Percentiles rank a stretch among this genome's conserved stretches.
Conservation (phyloP, 1,284 basidiomycete genomes). For the Laetiporus sulphureus region DNA sequence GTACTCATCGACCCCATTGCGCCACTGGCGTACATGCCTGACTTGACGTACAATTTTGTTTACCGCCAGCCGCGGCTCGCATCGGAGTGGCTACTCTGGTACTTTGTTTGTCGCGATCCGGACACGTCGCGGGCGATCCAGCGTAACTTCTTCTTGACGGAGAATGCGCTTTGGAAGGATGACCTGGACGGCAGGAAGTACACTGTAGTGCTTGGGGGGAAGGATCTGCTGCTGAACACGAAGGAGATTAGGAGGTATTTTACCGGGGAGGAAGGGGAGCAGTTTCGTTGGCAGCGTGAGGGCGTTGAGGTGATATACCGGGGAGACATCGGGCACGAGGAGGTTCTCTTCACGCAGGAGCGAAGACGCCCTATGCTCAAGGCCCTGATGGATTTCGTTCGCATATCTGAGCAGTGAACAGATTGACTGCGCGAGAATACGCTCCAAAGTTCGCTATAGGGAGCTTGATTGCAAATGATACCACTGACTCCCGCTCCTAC, state of each 20-base stretch:
- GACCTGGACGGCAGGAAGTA: constrained; percentile 31
- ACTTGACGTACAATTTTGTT: constrained; percentile 50
- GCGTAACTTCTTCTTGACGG: constrained; percentile 51
- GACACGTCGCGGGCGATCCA: constrained; percentile 46
- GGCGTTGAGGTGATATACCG: too few species aligned
- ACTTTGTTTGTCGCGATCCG: constrained; percentile 47
- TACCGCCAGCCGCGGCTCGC: too few species aligned
- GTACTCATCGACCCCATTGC: constrained; percentile 52
- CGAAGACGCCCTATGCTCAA: too few species aligned
- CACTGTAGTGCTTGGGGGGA: constrained; percentile 37
- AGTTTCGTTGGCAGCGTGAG: too few species aligned
- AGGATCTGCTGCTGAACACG: constrained; percentile 46
- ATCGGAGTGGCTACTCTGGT: constrained; percentile 54
- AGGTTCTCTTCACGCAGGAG: too few species aligned
- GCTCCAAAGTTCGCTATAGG: too few species aligned
- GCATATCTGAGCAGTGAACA: too few species aligned
- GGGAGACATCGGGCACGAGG: too few species aligned
- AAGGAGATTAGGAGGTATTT: constrained; percentile 40
- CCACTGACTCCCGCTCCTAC: too few species aligned
- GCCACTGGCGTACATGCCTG: constrained; percentile 45
- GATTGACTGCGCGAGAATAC: too few species aligned
- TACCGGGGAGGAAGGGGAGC: constrained; percentile 26
- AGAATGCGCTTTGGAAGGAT: constrained; percentile 46
- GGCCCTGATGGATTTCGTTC: too few species aligned
- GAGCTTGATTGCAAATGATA: too few species aligned